A percentile compares a stretch with the other conserved stretches of the same genome.
These are phyloP conservation scores for Calamus simplicifolius DNA, from an alignment of 176 grass and related monocot genomes.

Conservation along the genomic window DNA sequence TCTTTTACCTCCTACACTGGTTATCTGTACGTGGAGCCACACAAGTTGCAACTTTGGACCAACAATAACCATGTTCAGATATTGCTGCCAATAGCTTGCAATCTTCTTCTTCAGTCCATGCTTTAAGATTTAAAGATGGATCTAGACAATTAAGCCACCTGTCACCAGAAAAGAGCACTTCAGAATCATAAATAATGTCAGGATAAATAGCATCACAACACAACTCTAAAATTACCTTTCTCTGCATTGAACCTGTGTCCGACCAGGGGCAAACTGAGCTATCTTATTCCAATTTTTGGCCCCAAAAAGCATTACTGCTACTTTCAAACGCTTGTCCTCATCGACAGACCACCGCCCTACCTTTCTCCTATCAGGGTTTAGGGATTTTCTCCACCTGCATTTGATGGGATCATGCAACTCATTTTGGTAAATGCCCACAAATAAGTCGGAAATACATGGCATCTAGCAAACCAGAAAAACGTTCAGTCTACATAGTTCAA, in stretches of 20 bases:
- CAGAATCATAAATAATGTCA: no score
- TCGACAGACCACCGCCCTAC: slow-evolving; percentile 80
- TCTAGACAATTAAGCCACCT: slow-evolving; percentile 92
- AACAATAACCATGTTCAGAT: slow-evolving; percentile 45
- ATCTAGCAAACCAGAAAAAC: no score
- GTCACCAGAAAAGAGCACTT: slow-evolving; percentile 21
- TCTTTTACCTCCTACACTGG: slow-evolving; percentile 74
- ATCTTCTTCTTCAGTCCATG: slow-evolving; percentile 84
- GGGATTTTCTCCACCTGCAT: slow-evolving; percentile 66
- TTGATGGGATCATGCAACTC: neutral
- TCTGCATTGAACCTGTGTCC: slow-evolving; percentile 64
- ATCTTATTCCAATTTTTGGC: slow-evolving; percentile 72
- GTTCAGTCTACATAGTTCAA: no score
- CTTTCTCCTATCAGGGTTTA: slow-evolving; percentile 63
- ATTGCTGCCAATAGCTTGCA: slow-evolving; percentile 53
- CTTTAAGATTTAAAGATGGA: slow-evolving; percentile 52
- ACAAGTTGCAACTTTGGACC: slow-evolving; percentile 58
- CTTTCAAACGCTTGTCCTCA: slow-evolving; percentile 79
- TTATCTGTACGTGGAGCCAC: slow-evolving; percentile 81
- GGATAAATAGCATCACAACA: neutral
- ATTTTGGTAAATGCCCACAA: neutral
- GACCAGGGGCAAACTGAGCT: slow-evolving; percentile 69
- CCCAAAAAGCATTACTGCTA: slow-evolving; percentile 64
- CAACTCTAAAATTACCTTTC: slow-evolving; percentile 56
- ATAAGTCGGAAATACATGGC: no score